phyloP scores from a whole-genome alignment of 2,329 filamentous ascomycete genomes.

The Teratosphaeriaceae sp. region DNA sequence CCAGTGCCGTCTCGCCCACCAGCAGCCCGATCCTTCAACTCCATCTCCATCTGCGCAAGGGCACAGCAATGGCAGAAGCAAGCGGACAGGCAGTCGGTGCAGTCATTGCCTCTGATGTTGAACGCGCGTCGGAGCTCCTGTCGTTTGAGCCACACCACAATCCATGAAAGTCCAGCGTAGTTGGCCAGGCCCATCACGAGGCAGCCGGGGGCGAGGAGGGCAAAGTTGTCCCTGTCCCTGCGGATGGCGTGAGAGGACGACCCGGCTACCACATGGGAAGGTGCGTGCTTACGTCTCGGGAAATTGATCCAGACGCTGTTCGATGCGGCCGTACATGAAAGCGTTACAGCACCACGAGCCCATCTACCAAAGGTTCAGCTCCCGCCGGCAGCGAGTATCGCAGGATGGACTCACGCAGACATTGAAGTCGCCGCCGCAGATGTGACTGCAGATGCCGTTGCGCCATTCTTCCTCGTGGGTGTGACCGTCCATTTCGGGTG shows the following conservation, averaged over 20 bases:
- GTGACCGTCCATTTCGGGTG: background rate
- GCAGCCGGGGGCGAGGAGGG: constrained; percentile 10
- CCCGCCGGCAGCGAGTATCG: background rate
- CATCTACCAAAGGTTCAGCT: constrained; percentile 5
- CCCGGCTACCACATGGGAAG: too few species aligned
- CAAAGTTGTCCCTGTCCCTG: constrained; percentile 2
- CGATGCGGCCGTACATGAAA: constrained; percentile 14
- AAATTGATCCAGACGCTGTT: constrained; percentile 9
- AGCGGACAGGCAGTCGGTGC: constrained; percentile 8
- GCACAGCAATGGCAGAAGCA: constrained; percentile 10
- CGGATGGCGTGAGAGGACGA: too few species aligned
- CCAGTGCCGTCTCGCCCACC: background rate
- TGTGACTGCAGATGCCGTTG: constrained; percentile 13
- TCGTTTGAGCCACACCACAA: constrained; percentile 12
- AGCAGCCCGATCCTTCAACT: constrained; percentile 15
- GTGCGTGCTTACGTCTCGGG: constrained; percentile 7
- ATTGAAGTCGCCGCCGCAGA: constrained; percentile 15
- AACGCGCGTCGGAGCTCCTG: constrained; percentile 11
- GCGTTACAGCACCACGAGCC: constrained; percentile 13
- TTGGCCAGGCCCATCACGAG: background rate
- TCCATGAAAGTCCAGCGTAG: constrained; percentile 2
- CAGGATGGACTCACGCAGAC: constrained; percentile 10
- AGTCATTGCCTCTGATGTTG: constrained; percentile 10
- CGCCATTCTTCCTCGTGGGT: constrained; percentile 11
- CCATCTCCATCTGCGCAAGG: constrained; percentile 16